Conservation (phyloP, 2,329 filamentous ascomycete species). For the Hymenotorrendiella dingleyae region DNA sequence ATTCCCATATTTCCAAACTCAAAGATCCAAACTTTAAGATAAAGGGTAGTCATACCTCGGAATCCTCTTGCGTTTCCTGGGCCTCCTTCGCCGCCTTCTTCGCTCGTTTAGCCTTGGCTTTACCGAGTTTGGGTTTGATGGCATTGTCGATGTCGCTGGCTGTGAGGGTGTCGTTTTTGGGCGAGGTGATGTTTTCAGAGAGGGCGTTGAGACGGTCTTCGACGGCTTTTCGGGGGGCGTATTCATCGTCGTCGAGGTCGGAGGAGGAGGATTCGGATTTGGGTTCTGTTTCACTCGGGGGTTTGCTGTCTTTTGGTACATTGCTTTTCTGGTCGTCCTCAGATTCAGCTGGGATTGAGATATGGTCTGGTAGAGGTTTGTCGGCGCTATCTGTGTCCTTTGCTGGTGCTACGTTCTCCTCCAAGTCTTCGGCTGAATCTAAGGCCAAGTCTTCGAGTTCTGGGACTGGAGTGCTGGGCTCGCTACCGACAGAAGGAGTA, state of each 20-base stretch:
- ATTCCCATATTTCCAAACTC: too few relatives aligned
- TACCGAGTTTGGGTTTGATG: slow-evolving; percentile 36
- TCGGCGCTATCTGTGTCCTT: not conserved
- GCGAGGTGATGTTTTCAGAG: slow-evolving; percentile 9
- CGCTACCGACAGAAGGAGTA: slow-evolving; percentile 9
- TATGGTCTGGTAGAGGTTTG: not conserved
- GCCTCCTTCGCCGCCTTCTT: slow-evolving; percentile 39
- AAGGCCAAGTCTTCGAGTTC: slow-evolving; percentile 19
- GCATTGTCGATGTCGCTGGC: slow-evolving; percentile 3
- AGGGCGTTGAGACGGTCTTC: slow-evolving; percentile 21
- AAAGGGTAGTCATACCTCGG: slow-evolving; percentile 16
- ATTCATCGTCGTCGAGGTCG: slow-evolving; percentile 25
- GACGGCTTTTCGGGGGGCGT: slow-evolving; percentile 27
- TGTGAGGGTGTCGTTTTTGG: slow-evolving; percentile 15
- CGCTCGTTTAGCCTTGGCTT: slow-evolving; percentile 47
- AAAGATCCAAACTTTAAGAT: too few relatives aligned
- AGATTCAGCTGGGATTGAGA: not conserved
- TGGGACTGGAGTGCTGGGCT: slow-evolving; percentile 12
- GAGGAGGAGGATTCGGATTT: slow-evolving; percentile 9
- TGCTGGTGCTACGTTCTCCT: not conserved
- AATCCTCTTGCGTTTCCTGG: slow-evolving; percentile 11
- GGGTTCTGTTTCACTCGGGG: not conserved
- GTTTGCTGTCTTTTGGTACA: not conserved
- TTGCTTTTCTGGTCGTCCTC: not conserved
- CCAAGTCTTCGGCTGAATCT: slow-evolving; percentile 3